Evolutionary conservation across 495 filamentous ascomycete genomes (phyloP), one percentile per base, ranked within the genome.

Genomic region (Friedmanniomyces endolithicus): DNA sequence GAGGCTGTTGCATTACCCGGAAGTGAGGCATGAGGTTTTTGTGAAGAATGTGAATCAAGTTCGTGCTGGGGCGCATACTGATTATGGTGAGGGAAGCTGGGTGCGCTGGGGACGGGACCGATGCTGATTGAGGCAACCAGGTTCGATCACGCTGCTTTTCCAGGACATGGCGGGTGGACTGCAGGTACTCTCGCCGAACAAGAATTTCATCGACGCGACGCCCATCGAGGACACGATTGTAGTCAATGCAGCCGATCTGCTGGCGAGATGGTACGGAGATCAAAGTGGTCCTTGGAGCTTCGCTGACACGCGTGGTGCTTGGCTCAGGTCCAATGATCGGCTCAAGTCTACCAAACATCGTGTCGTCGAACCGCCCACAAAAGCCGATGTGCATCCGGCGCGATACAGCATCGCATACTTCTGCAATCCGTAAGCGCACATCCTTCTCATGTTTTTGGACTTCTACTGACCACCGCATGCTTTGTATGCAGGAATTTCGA

Each of bases 261-360:
- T 97, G 41, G 84, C 87, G 2, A 71, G 90, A 29, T 97, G 90
- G 90, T 41, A 86, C 82, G 39, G 6, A 6, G 12, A 19, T 41
- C 17, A 4, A 19, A 6, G 14, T 6, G 16, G 14, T n/a, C 12
- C n/a, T 16, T 19, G 14, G 37, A n/a, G 17, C 12, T 14, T 41
- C 37, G 37, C 37, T 41, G 37, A 41, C 37, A 41, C 12, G 16
- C n/a, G 24, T 25, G 3, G 2, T 22, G 4, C 3, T 41, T 14
- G 37, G 12, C 16, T 3, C 37, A 41, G 37, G 37, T 50, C 46
- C 1, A 97, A 96, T 64, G 88, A 90, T 62, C 81, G 77, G 6
- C 90, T 97, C 65, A 85, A 83, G 70, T 87, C 82, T 56, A 97
- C 90, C 0, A 79, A 85, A 50, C 90, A 97, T 66, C 78, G 89